phyloP scores from a whole-genome alignment of 1,139 yeast species.

The Lodderomyces metapsilosis region DNA sequence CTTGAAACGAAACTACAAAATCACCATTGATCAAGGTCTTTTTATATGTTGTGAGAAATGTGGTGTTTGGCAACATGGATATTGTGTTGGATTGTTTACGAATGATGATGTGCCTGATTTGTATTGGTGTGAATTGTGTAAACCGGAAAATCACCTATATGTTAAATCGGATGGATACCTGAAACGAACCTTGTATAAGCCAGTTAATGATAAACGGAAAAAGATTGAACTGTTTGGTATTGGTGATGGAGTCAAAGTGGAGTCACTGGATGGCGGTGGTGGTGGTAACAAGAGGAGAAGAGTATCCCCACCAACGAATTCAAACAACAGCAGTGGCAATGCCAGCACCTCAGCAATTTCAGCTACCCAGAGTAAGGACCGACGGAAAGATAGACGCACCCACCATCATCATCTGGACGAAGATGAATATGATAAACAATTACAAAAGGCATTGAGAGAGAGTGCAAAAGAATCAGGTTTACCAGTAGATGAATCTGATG shows the following conservation, averaged over 20 bases:
- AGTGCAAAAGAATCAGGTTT: slow-evolving; percentile 49
- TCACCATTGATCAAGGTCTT: slow-evolving; percentile 72
- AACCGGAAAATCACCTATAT: slow-evolving; percentile 73
- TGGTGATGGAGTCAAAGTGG: slow-evolving; percentile 4
- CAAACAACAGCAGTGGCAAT: background rate
- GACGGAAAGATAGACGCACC: slow-evolving; percentile 78
- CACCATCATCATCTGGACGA: slow-evolving; percentile 29
- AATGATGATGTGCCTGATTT: slow-evolving; percentile 83
- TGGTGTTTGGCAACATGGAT: slow-evolving; percentile 97
- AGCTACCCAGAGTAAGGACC: slow-evolving; percentile 34
- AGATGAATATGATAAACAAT: slow-evolving; percentile 63
- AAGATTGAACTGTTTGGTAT: slow-evolving; percentile 33
- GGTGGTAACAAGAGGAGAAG: background rate
- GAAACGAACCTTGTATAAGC: slow-evolving; percentile 43
- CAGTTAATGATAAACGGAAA: slow-evolving; percentile 47
- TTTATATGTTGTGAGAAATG: slow-evolving; percentile 91
- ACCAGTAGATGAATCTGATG: slow-evolving; percentile 8
- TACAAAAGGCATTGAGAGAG: slow-evolving; percentile 69
- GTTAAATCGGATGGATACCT: slow-evolving; percentile 27
- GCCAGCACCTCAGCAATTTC: background rate
- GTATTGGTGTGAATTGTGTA: slow-evolving; percentile 90
- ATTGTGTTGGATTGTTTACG: slow-evolving; percentile 78
- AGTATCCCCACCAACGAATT: background rate
- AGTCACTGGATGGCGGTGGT: slow-evolving; percentile 2
- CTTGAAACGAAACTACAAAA: slow-evolving; percentile 52